A percentile compares a stretch with the other conserved stretches of the same genome.
Evolutionary conservation across 306 rosid species (phyloP).

Genomic region (Erythrophleum fordii): DNA sequence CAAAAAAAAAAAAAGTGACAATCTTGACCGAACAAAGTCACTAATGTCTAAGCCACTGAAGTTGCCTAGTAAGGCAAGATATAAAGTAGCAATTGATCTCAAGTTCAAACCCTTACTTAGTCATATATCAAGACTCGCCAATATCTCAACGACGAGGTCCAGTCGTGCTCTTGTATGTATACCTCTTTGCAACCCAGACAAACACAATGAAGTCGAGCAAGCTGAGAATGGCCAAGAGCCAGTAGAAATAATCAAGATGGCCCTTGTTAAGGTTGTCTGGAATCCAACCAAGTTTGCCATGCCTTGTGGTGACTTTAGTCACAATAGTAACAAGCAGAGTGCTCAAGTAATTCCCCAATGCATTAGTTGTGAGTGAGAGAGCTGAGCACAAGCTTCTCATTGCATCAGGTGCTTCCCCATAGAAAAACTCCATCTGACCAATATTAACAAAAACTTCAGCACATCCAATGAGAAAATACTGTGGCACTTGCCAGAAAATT

Average conservation of each 20-base stretch:
- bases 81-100: background rate
- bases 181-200: conserved; percentile 67
- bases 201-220: conserved; percentile 60
- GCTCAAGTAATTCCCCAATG: conserved; percentile 78
- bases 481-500: conserved; percentile 90
- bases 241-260: conserved; percentile 82
- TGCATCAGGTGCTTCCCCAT: conserved; percentile 84
- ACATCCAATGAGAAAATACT: conserved; percentile 83
- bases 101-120: background rate
- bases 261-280: conserved; percentile 82
- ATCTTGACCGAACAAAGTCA: background rate
- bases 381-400: conserved; percentile 86
- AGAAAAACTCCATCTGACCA: conserved; percentile 72
- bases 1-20: too few relatives aligned
- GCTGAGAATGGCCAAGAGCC: conserved; percentile 73
- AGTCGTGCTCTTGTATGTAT: conserved; percentile 60
- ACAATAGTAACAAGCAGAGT: conserved; percentile 73
- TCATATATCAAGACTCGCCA: background rate
- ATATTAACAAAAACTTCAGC: conserved; percentile 75
- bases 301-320: conserved; percentile 55
- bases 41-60: background rate
- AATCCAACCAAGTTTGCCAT: conserved; percentile 82
- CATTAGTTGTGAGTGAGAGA: conserved; percentile 71
- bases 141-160: conserved; percentile 30
- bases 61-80: background rate